These are phyloP conservation scores for Euphorbia peplus DNA, from an alignment of 345 rosid genomes.

Conservation along the genomic window DNA sequence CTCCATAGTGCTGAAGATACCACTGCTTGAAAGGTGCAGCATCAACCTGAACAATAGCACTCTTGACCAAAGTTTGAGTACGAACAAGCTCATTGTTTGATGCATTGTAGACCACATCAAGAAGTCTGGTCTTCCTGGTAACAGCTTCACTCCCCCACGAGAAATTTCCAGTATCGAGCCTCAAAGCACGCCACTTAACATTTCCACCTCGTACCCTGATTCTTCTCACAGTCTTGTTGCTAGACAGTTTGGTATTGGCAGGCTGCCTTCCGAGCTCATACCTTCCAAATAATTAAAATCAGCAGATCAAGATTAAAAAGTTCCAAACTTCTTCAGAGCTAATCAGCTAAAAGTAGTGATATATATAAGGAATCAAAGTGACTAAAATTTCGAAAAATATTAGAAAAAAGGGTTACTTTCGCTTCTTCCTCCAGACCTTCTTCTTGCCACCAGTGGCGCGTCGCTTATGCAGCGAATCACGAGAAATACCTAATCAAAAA, in stretches of 20 bases:
- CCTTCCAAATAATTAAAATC: neutral
- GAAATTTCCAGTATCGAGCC: constrained; percentile 35
- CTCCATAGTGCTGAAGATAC: constrained; percentile 32
- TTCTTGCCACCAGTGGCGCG: constrained; percentile 93
- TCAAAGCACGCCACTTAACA: constrained; percentile 34
- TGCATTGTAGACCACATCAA: constrained; percentile 34
- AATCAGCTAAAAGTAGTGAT: neutral
- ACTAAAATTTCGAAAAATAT: neutral
- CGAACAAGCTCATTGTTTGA: constrained; percentile 33
- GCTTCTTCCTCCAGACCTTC: constrained; percentile 93
- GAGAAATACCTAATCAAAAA: constrained; percentile 58
- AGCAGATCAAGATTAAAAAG: neutral
- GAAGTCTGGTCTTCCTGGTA: constrained; percentile 29
- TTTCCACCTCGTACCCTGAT: constrained; percentile 32
- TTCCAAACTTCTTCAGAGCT: neutral
- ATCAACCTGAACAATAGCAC: constrained; percentile 31
- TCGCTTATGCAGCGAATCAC: constrained; percentile 91
- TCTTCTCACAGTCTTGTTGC: constrained; percentile 34
- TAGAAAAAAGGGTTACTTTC: constrained; percentile 53
- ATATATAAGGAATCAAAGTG: neutral
- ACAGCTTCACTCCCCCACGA: constrained; percentile 37
- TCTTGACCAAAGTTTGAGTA: constrained; percentile 32
- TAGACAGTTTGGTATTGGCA: constrained; percentile 28
- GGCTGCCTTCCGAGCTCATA: constrained; percentile 35
- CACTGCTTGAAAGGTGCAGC: constrained; percentile 35